phyloP scores from a whole-genome alignment of 2,329 filamentous ascomycete species.

The Alternaria tenuissima region DNA sequence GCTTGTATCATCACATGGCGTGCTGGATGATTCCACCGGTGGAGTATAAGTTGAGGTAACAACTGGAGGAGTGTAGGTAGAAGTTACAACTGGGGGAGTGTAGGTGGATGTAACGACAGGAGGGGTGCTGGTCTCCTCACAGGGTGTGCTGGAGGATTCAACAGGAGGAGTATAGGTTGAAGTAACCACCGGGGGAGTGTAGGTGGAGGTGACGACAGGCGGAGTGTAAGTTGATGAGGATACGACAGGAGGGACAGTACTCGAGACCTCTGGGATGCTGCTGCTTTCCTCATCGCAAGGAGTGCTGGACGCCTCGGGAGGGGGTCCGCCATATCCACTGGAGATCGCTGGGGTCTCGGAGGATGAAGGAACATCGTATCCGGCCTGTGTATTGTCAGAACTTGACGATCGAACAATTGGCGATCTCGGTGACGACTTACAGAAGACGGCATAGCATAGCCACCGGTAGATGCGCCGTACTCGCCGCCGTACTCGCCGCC shows the following conservation, averaged over 20 bases:
- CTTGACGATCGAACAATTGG: neutral
- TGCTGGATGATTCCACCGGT: neutral
- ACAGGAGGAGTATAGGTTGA: neutral
- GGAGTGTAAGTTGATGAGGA: neutral
- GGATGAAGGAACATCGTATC: neutral
- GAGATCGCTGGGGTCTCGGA: neutral
- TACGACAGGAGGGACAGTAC: neutral
- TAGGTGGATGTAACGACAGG: neutral
- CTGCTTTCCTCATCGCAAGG: constrained; percentile 9
- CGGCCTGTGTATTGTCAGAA: neutral
- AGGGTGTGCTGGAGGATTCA: constrained; percentile 3
- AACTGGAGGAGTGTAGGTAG: neutral
- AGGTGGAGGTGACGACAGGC: neutral
- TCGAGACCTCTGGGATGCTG: neutral
- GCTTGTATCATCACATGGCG: constrained; percentile 6
- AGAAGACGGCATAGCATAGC: neutral
- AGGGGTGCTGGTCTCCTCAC: neutral
- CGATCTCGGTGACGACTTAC: neutral
- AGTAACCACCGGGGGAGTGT: neutral
- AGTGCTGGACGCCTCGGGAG: constrained; percentile 1
- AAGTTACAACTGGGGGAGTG: neutral
- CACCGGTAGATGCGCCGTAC: neutral
- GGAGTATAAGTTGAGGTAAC: neutral
- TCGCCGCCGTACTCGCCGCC: too few relatives aligned
- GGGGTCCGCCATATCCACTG: neutral